Evolutionary conservation across 1,284 basidiomycete genomes (phyloP).

Genomic region (Apiotrichum gracile): DNA sequence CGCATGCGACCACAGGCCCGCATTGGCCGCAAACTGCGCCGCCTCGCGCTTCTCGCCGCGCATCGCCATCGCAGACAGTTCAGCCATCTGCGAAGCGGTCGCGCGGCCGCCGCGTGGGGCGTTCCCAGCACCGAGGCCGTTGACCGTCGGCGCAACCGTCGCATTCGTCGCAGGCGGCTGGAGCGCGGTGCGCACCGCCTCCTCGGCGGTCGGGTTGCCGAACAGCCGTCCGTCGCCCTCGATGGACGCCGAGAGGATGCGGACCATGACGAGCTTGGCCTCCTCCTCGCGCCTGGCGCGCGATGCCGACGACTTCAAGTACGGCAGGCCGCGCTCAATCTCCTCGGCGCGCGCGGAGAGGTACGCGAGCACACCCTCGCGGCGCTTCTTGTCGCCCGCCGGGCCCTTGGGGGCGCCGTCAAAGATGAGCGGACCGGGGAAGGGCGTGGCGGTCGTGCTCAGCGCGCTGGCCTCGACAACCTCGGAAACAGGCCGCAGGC

Average conservation of each 20-base stretch:
- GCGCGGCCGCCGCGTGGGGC: slow-evolving; percentile 38
- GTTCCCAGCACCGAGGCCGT: slow-evolving; percentile 16
- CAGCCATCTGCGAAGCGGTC: slow-evolving; percentile 57
- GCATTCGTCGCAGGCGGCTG: slow-evolving; percentile 50
- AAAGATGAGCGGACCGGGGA: slow-evolving; percentile 77
- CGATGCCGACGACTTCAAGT: slow-evolving; percentile 53
- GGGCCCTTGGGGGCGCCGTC: slow-evolving; percentile 62
- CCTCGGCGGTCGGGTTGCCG: slow-evolving; percentile 69
- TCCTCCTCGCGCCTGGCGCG: slow-evolving; percentile 59
- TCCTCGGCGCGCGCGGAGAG: slow-evolving; percentile 68
- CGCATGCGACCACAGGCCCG: slow-evolving; percentile 92
- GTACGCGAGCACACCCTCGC: slow-evolving; percentile 69
- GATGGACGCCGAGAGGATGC: slow-evolving; percentile 69
- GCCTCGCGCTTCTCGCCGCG: slow-evolving; percentile 81
- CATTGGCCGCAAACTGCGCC: slow-evolving; percentile 78
- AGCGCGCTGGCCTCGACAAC: slow-evolving; percentile 63
- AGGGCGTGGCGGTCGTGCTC: slow-evolving; percentile 56
- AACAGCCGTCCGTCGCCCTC: slow-evolving; percentile 78
- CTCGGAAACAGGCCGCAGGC: slow-evolving; percentile 62
- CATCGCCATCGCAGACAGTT: slow-evolving; percentile 70
- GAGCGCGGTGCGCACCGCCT: slow-evolving; percentile 59
- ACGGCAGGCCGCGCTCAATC: slow-evolving; percentile 67
- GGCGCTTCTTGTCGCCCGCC: slow-evolving; percentile 69
- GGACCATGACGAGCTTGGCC: slow-evolving; percentile 68
- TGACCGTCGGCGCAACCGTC: slow-evolving; percentile 18